Evolutionary conservation across 1,284 basidiomycete genomes (phyloP).

Genomic region (Neolentinus lepideus): DNA sequence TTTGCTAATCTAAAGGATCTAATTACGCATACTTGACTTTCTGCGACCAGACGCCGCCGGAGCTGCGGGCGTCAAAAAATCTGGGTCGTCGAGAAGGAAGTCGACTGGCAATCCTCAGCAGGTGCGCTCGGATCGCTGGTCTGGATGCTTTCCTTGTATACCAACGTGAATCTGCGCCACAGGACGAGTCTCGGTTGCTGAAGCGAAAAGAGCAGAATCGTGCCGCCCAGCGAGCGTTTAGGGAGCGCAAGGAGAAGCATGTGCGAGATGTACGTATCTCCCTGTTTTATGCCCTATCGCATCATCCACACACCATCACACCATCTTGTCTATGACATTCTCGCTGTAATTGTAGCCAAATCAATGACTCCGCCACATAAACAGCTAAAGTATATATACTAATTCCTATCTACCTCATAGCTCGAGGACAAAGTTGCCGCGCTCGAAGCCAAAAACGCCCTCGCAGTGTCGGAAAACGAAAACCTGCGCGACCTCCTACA

Average conservation of each 20-base stretch:
- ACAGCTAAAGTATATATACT: not conserved
- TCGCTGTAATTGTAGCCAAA: no score
- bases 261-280: conserved; percentile 69
- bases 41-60: conserved; percentile 8
- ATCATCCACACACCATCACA: not conserved
- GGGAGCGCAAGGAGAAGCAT: conserved; percentile 84
- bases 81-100: conserved; percentile 28
- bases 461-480: conserved; percentile 61
- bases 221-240: conserved; percentile 79
- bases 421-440: conserved; percentile 78
- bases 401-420: conserved; percentile 28
- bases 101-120: conserved; percentile 30
- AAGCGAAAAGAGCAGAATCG: conserved; percentile 86
- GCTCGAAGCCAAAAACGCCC: conserved; percentile 69
- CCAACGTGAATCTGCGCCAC: conserved; percentile 6
- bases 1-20: not conserved
- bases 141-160: not conserved
- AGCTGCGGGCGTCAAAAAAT: conserved; percentile 19
- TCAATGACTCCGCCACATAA: no score
- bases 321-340: no score
- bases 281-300: conserved; percentile 1
- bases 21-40: not conserved
- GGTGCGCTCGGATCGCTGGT: conserved; percentile 13
- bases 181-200: conserved; percentile 66
- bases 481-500: conserved; percentile 72